Evolutionary conservation across 176 grass and related monocot species (phyloP), one percentile per base, ranked within the genome.

Genomic region (maize (Zea mays)): DNA sequence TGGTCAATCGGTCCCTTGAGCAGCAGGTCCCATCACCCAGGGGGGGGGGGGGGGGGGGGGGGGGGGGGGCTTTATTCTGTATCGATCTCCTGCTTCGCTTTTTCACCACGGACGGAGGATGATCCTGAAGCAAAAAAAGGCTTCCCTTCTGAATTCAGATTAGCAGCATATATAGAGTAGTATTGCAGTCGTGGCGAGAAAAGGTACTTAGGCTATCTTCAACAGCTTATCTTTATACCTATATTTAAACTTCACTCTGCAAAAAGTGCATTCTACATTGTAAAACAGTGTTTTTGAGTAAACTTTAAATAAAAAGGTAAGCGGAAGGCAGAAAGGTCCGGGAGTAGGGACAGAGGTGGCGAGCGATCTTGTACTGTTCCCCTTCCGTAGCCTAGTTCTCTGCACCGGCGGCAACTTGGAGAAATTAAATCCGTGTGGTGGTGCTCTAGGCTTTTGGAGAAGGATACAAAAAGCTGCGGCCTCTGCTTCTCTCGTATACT

Each of bases 381-480:
- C 6, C 33, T 8, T 43, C 11, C 47, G 3, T 62, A 39, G 76
- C 70, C 82, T 81, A 81, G 82, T 88, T 76, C 77, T 88, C 82
- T 66, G 81, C 71, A 85, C 77, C 77, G 62, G 35, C 3, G 44
- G 71, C 86, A 81, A 88, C 71, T 88, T 84, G 82, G 71, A 35
- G 65, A 88, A 84, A 88, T 43, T 71, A 76, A 88, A 71, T 21
- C 13, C 5, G 11, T 65, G 4, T 19, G 76, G 4, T 19, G 76
- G 10, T 56, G 13, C 0, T 48, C 0, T 48, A 14, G 11, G 57
- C 16, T 62, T 72, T 78, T 83, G 62, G n/a, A 71, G 33, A 87
- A 83, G 43, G 20, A 77, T 52, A 83, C 60, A 73, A 83, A 83
- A 66, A 79, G 51, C 10, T 62, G 35, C 11, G 58, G 50, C 69